Evolutionary conservation across 2,329 filamentous ascomycete genomes (phyloP), one percentile per base, ranked within the genome.

Genomic region (Thelonectria olida): DNA sequence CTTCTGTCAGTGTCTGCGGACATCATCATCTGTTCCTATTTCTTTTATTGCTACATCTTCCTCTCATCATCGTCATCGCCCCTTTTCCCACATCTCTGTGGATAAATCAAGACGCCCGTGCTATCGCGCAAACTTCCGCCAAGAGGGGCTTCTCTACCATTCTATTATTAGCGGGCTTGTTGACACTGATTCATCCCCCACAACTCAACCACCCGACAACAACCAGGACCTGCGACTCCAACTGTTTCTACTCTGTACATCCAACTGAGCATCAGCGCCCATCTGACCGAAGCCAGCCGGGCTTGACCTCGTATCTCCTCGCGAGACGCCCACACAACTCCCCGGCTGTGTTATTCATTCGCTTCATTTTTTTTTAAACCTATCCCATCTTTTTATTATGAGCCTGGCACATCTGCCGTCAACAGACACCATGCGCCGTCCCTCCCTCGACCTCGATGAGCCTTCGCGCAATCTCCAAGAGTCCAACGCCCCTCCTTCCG

Each of bases 401-500:
- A 25, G 34, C 19, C 69, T 69, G 67, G 49, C 61, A 38, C 63
- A 68, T 38, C 51, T 59, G 28, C 55, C 69, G n/a, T 42, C 68
- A 60, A 60, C 56, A 49, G 61, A 68, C 62, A 78, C 65, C 55
- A 82, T 83, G 81, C 79, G 76, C 71, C 79, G 78, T 64, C 73
- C 72, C 54, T 81, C 80, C 23, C 58, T 73, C 60, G 78, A 82
- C 66, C 62, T 81, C 52, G 74, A 76, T 47, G 80, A 83, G 54
- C 75, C 79, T 36, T 73, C 76, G 71, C 79, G 76, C 67, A 79
- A 76, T 64, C 72, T 75, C 44, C 74, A 81, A 55, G 79, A 79
- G 38, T 66, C 73, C 22, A 71, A 70, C 50, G 66, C 54, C 52
- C 62, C 74, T 10, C 70, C 73, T 23, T 73, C 72, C 7, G 73